Percentiles rank a stretch among this genome's conserved stretches.
phyloP scores from a whole-genome alignment of 371 early-diverging fungal genomes.

The Apophysomyces sp. region DNA sequence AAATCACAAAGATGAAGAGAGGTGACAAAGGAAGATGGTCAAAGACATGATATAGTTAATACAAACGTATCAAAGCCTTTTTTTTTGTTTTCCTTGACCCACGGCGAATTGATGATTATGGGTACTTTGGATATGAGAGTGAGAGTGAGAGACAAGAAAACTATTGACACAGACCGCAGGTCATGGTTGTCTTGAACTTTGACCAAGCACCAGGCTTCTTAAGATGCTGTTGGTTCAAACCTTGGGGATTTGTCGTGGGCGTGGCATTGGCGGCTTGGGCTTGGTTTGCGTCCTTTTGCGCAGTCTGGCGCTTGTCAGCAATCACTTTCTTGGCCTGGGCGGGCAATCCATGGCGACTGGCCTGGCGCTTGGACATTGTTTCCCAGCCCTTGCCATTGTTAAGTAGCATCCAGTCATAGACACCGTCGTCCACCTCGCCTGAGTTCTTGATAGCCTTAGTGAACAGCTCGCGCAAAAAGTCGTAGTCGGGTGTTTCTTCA shows the following conservation, averaged over 20 bases:
- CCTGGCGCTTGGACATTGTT: conserved; percentile 17
- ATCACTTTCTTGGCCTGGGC: conserved; percentile 17
- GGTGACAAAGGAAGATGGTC: neutral
- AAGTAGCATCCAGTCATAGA: conserved; percentile 94
- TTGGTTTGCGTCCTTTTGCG: neutral
- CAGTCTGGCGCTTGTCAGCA: conserved; percentile 6
- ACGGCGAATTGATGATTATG: neutral
- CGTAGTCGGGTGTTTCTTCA: conserved; percentile 98
- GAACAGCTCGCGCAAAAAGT: conserved; percentile 84
- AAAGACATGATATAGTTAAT: neutral
- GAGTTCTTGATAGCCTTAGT: conserved; percentile 76
- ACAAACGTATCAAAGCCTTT: neutral
- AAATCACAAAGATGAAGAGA: neutral
- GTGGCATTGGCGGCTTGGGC: neutral
- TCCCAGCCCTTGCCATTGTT: conserved; percentile 63
- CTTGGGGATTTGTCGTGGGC: neutral
- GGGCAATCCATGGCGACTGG: conserved; percentile 13
- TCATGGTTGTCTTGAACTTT: neutral
- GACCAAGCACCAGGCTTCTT: neutral
- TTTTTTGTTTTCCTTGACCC: neutral
- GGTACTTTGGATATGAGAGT: conserved; percentile 1
- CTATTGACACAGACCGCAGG: neutral
- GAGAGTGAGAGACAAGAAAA: neutral
- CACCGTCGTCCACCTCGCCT: conserved; percentile 86
- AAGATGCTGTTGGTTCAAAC: neutral